These are phyloP conservation scores for Xerocomus potaroensis DNA, from an alignment of 768 basidiomycete genomes.

Conservation along the genomic window DNA sequence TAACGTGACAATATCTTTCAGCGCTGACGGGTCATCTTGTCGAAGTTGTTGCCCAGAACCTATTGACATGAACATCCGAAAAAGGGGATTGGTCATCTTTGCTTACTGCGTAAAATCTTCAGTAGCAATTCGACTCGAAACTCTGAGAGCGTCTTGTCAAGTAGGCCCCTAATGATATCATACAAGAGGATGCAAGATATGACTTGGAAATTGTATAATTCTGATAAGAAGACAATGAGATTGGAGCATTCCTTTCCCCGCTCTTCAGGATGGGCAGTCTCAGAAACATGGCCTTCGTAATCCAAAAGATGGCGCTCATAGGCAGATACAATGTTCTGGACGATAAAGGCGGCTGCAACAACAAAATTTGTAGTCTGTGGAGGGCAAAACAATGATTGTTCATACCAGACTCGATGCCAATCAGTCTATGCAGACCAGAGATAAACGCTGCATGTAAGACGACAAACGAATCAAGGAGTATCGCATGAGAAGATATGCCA, in stretches of 20 bases:
- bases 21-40: constrained; percentile 84
- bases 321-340: constrained; percentile 63
- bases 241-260: constrained; percentile 88
- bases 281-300: constrained; percentile 13
- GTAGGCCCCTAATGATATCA: constrained; percentile 77
- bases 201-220: constrained; percentile 95
- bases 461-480: constrained; percentile 84
- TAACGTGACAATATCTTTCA: constrained; percentile 86
- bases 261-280: constrained; percentile 30
- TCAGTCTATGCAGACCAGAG: constrained; percentile 70
- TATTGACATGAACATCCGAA: constrained; percentile 33
- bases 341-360: constrained; percentile 69
- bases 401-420: constrained; percentile 88
- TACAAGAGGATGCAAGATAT: constrained; percentile 86
- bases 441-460: constrained; percentile 85
- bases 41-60: constrained; percentile 91
- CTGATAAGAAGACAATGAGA: constrained; percentile 79
- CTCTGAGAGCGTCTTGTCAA: constrained; percentile 64
- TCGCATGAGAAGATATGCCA: constrained; percentile 75
- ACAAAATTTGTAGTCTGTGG: background rate
- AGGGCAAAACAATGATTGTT: background rate
- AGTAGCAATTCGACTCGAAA: constrained; percentile 83
- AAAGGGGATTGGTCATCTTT: background rate
- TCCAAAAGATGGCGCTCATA: constrained; percentile 60
- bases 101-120: constrained; percentile 76